Evolutionary conservation across 2,329 filamentous ascomycete genomes (phyloP).

Genomic region (Fusarium sp.): DNA sequence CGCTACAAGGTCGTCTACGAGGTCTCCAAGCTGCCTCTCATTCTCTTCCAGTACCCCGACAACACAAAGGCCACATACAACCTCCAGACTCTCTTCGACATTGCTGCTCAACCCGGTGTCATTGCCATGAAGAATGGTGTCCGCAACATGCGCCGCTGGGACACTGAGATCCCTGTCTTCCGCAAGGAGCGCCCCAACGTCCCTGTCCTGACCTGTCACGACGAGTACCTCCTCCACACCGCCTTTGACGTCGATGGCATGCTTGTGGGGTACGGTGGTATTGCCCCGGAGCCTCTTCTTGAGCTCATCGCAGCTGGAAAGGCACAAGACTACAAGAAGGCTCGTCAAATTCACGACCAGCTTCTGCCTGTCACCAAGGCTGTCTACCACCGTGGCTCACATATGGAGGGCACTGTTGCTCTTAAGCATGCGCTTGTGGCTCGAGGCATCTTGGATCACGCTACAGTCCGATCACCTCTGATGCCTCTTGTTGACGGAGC

Average conservation of each 20-base stretch:
- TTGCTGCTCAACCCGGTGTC: constrained; percentile 63
- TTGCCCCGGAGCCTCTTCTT: constrained; percentile 63
- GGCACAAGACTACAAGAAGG: constrained; percentile 61
- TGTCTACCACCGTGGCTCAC: constrained; percentile 67
- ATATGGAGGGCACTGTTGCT: constrained; percentile 67
- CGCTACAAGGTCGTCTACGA: constrained; percentile 64
- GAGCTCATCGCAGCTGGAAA: constrained; percentile 65
- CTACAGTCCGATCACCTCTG: constrained; percentile 62
- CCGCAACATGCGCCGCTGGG: constrained; percentile 68
- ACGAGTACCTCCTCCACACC: constrained; percentile 66
- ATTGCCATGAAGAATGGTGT: constrained; percentile 70
- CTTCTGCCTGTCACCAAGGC: constrained; percentile 64
- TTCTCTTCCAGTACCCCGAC: constrained; percentile 67
- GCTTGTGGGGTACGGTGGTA: constrained; percentile 67
- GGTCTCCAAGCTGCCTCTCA: constrained; percentile 62
- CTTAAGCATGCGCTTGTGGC: constrained; percentile 66
- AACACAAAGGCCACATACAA: constrained; percentile 65
- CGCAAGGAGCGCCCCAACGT: constrained; percentile 61
- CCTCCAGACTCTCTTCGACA: constrained; percentile 65
- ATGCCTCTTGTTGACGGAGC: constrained; percentile 47
- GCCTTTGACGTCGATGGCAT: constrained; percentile 66
- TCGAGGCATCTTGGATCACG: constrained; percentile 62
- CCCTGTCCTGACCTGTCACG: constrained; percentile 64
- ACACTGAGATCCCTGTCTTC: constrained; percentile 67
- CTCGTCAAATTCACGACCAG: constrained; percentile 63